Evolutionary conservation across 2,329 filamentous ascomycete genomes (phyloP), one percentile per base, ranked within the genome.

Genomic region (Aureobasidium sp.): DNA sequence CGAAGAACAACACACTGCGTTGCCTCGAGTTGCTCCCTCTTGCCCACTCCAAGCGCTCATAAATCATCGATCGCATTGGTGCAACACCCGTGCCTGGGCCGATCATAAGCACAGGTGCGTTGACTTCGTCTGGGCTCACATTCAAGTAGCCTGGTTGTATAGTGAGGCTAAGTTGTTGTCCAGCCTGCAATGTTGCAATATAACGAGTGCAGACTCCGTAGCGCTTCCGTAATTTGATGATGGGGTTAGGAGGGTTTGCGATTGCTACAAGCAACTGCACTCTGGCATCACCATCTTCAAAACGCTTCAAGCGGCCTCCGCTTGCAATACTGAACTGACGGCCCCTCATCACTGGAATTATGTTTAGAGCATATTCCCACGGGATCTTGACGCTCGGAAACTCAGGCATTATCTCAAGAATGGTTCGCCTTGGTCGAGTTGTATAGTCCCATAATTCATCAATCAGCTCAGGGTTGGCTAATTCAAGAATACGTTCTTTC

Each of bases 371-470:
- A 53, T 87, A 84, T 61, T 87, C 79, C 75, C 87, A 89, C 0
- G 94, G 92, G 2, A 99, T 85, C 65, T 87, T 87, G 61, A 97
- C 88, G 0, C 84, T 87, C 45, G 88, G 83, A 69, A 99, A 99
- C 68, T 99, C 94, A 62, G 93, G 87, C 31, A 99, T 82, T 3
- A 96, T 88, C 75, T 99, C 94, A 6, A 99, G 79, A 62, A 97
- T 96, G 63, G 89, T 95, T 37, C 94, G 87, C 37, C 91, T 87
- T 0, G 93, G 90, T 9, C 94, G 86, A 0, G 92, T 92, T 1
- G 94, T 94, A 72, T 99, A 99, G 75, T 99, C 93, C 77, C 90
- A 97, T 62, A 96, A 87, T 68, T 99, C 94, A 68, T 97, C 91
- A 6, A 93, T 84, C 68, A 87, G 90, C 49, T 88, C 83, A 0